Evolutionary conservation across 2,329 filamentous ascomycete species (phyloP).

Genomic region (Lachnellula occidentalis): DNA sequence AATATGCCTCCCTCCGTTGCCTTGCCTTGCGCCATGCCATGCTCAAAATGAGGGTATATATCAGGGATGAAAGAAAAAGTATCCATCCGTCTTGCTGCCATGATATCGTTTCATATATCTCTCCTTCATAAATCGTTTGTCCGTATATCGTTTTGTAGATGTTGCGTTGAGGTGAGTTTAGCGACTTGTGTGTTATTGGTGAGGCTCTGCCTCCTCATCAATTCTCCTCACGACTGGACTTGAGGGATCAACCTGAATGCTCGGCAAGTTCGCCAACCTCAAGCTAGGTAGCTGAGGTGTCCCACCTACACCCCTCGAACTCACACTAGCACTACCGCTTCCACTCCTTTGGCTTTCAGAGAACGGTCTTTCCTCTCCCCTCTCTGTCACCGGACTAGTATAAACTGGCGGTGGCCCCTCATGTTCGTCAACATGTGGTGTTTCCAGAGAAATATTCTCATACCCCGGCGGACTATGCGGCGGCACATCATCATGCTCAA

Average conservation of each 20-base stretch:
- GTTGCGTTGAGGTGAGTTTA: too few species aligned
- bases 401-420: constrained; percentile 28
- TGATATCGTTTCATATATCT: constrained; percentile 40
- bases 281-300: constrained; percentile 49
- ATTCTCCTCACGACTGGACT: constrained; percentile 15
- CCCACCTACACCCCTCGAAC: constrained; percentile 34
- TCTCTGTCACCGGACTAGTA: constrained; percentile 18
- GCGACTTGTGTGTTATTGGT: neutral
- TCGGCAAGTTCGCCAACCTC: constrained; percentile 44
- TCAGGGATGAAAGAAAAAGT: neutral
- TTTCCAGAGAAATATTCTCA: constrained; percentile 28
- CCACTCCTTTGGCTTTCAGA: neutral
- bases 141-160: neutral
- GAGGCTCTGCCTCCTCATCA: constrained; percentile 5
- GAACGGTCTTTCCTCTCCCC: constrained; percentile 13
- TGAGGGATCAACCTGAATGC: constrained; percentile 50
- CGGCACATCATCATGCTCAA: constrained; percentile 27
- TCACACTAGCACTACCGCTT: constrained; percentile 6
- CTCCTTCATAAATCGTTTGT: neutral
- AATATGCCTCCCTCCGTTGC: too few species aligned
- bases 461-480: constrained; percentile 29
- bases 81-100: neutral
- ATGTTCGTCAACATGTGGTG: constrained; percentile 13
- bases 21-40: neutral
- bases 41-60: constrained; percentile 5